Percentiles rank a stretch among this genome's conserved stretches.
These are phyloP conservation scores for Leccinum rimulosum DNA, from an alignment of 768 basidiomycete genomes.

Conservation along the genomic window DNA sequence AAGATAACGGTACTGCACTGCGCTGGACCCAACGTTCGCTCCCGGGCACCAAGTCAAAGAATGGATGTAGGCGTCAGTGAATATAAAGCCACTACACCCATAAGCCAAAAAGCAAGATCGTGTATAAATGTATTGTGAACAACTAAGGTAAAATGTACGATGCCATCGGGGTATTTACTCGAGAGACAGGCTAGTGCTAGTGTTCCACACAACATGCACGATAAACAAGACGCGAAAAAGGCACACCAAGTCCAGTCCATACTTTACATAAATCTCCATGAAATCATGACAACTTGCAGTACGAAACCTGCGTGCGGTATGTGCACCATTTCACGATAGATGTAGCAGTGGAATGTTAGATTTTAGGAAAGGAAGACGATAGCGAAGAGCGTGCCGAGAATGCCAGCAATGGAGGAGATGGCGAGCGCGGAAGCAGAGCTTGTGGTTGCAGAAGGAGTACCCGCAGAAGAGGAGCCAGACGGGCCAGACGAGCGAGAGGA, in stretches of 20 bases:
- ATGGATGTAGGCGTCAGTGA: no score
- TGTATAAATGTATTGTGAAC: not conserved
- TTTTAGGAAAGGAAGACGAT: slow-evolving; percentile 38
- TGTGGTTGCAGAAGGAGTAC: slow-evolving; percentile 16
- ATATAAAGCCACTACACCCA: no score
- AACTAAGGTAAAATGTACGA: slow-evolving; percentile 19
- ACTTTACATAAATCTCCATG: not conserved
- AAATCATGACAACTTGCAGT: slow-evolving; percentile 1
- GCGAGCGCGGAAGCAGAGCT: slow-evolving; percentile 25
- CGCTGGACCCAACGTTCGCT: no score
- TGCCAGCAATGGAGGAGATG: slow-evolving; percentile 32
- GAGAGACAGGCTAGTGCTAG: slow-evolving; percentile 22
- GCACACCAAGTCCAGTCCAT: slow-evolving; percentile 8
- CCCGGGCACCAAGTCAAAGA: no score
- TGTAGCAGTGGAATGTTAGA: not conserved
- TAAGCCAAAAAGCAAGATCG: no score
- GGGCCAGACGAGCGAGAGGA: slow-evolving; percentile 6
- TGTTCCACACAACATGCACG: slow-evolving; percentile 25
- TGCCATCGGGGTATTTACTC: slow-evolving; percentile 15
- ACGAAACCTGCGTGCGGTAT: not conserved
- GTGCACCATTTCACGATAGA: not conserved
- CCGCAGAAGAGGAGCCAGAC: slow-evolving; percentile 9
- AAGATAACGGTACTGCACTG: no score
- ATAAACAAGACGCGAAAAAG: not conserved
- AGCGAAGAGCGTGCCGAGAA: slow-evolving; percentile 37